Conservation (phyloP, 1,139 yeast genomes). For the Candida anutae region DNA sequence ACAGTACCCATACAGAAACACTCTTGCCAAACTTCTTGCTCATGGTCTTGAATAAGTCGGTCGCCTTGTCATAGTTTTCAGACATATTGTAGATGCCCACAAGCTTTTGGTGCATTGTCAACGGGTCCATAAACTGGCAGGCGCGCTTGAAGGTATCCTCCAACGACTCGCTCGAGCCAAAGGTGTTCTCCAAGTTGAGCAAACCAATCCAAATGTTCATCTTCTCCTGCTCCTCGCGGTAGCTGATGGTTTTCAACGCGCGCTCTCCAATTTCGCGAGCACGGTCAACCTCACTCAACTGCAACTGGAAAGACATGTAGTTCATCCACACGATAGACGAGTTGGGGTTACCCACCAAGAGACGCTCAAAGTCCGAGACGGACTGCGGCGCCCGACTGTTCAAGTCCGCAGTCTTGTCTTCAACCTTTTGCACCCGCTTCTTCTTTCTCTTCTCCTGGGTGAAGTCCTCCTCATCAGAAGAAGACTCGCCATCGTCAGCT, state of each 20-base stretch:
- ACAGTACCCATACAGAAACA: constrained; percentile 68
- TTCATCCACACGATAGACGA: constrained; percentile 96
- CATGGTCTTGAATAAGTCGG: constrained; percentile 54
- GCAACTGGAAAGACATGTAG: constrained; percentile 96
- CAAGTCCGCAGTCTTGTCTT: constrained; percentile 81
- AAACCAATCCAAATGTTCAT: constrained; percentile 94
- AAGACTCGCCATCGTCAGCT: constrained; percentile 49
- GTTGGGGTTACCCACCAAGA: constrained; percentile 85
- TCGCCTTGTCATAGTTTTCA: constrained; percentile 66
- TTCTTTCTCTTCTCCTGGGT: constrained; percentile 40
- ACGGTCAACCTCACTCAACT: constrained; percentile 85
- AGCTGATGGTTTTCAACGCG: constrained; percentile 83
- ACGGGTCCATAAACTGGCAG: constrained; percentile 86
- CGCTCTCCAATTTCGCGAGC: constrained; percentile 92
- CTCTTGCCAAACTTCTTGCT: constrained; percentile 76
- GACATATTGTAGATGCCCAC: constrained; percentile 69
- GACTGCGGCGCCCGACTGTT: constrained; percentile 87
- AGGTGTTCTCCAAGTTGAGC: constrained; percentile 86
- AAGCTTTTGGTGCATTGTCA: constrained; percentile 71
- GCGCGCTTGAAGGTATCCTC: constrained; percentile 78
- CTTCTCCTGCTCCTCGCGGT: constrained; percentile 90
- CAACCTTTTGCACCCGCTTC: constrained; percentile 38
- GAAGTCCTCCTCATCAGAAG: constrained; percentile 52
- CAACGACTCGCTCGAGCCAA: constrained; percentile 78
- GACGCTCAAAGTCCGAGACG: constrained; percentile 81